Conservation (phyloP, 2,329 filamentous ascomycete species). For the Trichoderma citrinoviride region DNA sequence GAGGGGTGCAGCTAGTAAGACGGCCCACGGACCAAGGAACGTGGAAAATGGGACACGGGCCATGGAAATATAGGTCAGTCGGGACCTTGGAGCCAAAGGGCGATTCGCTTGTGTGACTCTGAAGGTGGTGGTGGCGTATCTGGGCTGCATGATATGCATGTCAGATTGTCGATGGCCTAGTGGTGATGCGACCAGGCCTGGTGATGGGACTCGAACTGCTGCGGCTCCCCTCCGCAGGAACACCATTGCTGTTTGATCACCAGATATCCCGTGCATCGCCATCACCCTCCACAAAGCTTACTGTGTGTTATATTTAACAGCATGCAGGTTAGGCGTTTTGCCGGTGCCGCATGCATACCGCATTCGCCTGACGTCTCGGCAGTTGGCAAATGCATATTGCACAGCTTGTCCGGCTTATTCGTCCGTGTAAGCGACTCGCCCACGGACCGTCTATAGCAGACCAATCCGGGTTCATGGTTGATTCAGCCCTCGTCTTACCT, state of each 20-base stretch:
- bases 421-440: not conserved
- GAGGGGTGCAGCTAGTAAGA: not conserved
- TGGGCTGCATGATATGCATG: conserved; percentile 14
- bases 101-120: not conserved
- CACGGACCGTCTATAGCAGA: not conserved
- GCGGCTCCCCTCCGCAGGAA: not conserved
- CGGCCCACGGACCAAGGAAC: not conserved
- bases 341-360: not conserved
- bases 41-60: not conserved
- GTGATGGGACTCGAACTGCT: not conserved
- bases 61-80: not conserved
- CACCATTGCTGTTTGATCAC: not conserved
- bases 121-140: conserved; percentile 3
- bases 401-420: not conserved
- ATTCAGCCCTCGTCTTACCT: not conserved
- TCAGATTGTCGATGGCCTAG: conserved; percentile 19
- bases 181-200: not conserved
- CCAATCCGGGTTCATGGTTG: not conserved
- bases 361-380: not conserved
- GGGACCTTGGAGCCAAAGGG: not conserved
- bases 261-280: not conserved
- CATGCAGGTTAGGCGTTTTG: not conserved
- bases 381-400: not conserved
- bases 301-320: not conserved
- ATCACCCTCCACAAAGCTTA: not conserved